Percentiles rank a stretch among this genome's conserved stretches.
Conservation (phyloP, 2,329 filamentous ascomycete species). For the Magnaporthiopsis incrustans region DNA sequence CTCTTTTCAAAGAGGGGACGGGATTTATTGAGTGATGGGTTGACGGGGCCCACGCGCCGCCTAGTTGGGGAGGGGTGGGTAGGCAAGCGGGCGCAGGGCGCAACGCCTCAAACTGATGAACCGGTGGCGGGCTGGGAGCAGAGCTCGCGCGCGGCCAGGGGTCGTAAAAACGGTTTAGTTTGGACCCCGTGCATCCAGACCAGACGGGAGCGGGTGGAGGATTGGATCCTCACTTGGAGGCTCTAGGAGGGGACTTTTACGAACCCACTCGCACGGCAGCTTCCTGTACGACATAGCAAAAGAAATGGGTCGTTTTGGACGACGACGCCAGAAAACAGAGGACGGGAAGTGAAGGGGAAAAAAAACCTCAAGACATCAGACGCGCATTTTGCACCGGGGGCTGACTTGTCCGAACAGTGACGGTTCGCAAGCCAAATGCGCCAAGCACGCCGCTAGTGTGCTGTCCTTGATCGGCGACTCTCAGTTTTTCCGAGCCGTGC, state of each 20-base stretch:
- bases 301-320: neutral
- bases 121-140: neutral
- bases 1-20: no score
- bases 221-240: conserved; percentile 8
- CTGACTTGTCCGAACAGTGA: neutral
- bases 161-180: conserved; percentile 4
- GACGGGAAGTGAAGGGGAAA: neutral
- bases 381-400: neutral
- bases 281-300: conserved; percentile 3
- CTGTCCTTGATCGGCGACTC: neutral
- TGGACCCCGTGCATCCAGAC: neutral
- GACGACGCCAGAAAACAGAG: neutral
- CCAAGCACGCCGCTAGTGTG: neutral
- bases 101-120: neutral
- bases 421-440: neutral
- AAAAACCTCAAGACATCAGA: no score
- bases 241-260: conserved; percentile 6
- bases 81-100: neutral
- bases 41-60: neutral
- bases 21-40: neutral
- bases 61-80: neutral
- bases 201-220: conserved; percentile 1
- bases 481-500: neutral
- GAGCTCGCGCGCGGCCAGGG: neutral
- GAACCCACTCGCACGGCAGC: conserved; percentile 7